These are phyloP conservation scores for Arthrobotrys pseudoclavata DNA, from an alignment of 2,329 filamentous ascomycete species.

Conservation along the genomic window DNA sequence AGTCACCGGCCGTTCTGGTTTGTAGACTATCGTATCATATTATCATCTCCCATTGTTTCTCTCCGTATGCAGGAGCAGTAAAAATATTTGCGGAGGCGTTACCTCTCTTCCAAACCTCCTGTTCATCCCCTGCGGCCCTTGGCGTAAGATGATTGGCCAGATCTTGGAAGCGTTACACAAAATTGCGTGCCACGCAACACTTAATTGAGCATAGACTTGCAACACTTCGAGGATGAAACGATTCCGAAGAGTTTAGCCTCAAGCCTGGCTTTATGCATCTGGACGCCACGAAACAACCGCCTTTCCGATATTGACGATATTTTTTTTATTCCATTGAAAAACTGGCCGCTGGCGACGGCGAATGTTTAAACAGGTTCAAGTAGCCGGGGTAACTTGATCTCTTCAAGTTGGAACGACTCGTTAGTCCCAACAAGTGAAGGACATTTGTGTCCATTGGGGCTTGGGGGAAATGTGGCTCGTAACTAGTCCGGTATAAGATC, in stretches of 20 bases:
- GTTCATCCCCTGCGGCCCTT: conserved; percentile 6
- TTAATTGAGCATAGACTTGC: conserved; percentile 11
- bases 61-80: conserved; percentile 4
- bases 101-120: conserved; percentile 5
- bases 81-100: conserved; percentile 9
- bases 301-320: conserved; percentile 6
- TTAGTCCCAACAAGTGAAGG: background rate
- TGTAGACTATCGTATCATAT: background rate
- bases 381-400: background rate
- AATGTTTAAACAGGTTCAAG: background rate
- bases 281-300: conserved; percentile 7
- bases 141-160: conserved; percentile 3
- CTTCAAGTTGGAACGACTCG: conserved; percentile 1
- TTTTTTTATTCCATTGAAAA: background rate
- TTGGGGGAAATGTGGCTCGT: background rate
- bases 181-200: background rate
- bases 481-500: background rate
- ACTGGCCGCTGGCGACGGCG: background rate
- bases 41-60: background rate
- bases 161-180: conserved; percentile 5
- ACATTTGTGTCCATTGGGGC: background rate
- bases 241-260: conserved; percentile 17
- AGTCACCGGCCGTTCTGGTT: background rate
- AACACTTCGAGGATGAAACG: conserved; percentile 8
- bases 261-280: background rate